These are phyloP conservation scores for Monosporozyma yasuniensis DNA, from an alignment of 805 yeast genomes.

Conservation along the genomic window DNA sequence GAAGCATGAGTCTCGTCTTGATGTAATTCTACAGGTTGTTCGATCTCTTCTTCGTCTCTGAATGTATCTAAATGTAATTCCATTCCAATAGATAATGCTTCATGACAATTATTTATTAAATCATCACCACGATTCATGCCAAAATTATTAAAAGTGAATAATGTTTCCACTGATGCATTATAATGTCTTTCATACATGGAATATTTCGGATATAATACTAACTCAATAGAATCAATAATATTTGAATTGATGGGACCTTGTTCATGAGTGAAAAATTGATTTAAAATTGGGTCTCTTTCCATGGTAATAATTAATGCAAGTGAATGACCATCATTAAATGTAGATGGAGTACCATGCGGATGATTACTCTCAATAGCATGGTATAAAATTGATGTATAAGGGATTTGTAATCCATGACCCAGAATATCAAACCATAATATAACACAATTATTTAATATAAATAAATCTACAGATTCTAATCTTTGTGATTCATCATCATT, in stretches of 20 bases:
- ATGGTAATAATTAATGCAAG: conserved; percentile 22
- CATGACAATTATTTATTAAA: conserved; percentile 31
- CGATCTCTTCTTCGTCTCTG: conserved; percentile 2
- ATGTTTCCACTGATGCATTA: conserved; percentile 28
- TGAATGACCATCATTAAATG: conserved; percentile 19
- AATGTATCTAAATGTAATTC: conserved; percentile 18
- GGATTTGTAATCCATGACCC: conserved; percentile 32
- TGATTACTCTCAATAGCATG: conserved; percentile 21
- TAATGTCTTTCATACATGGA: conserved; percentile 31
- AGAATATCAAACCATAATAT: conserved; percentile 33
- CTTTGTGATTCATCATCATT: background rate
- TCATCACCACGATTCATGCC: conserved; percentile 35
- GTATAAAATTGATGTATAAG: conserved; percentile 27
- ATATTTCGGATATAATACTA: conserved; percentile 31
- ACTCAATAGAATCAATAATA: conserved; percentile 23
- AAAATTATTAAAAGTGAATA: conserved; percentile 32
- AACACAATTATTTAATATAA: conserved; percentile 31
- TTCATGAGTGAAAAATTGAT: conserved; percentile 18
- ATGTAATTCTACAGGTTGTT: background rate
- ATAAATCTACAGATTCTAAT: conserved; percentile 28
- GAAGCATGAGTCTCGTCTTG: conserved; percentile 4
- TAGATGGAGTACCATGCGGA: conserved; percentile 1
- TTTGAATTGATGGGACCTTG: background rate
- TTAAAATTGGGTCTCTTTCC: conserved; percentile 19
- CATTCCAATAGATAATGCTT: conserved; percentile 31